These are phyloP conservation scores for Phallus indusiatus DNA, from an alignment of 768 basidiomycete species.

Conservation along the genomic window DNA sequence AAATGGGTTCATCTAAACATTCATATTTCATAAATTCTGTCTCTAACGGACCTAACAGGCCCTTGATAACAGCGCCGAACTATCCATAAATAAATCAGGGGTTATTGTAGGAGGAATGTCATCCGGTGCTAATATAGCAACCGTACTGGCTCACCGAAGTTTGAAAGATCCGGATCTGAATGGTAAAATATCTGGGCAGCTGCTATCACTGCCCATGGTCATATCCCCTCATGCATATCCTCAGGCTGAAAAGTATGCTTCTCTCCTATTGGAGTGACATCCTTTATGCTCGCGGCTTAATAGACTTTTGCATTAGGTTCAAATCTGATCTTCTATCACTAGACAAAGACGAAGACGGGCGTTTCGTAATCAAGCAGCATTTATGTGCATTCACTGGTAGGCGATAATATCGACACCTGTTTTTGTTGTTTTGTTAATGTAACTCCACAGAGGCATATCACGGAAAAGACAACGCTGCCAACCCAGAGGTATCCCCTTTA, in stretches of 20 bases:
- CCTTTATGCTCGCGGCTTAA: neutral
- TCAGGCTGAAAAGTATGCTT: constrained; percentile 13
- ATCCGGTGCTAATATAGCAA: constrained; percentile 16
- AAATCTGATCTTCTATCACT: constrained; percentile 15
- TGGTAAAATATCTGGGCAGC: constrained; percentile 17
- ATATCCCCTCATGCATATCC: constrained; percentile 15
- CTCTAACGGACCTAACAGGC: constrained; percentile 2
- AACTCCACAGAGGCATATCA: neutral
- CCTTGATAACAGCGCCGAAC: constrained; percentile 1
- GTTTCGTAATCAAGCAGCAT: constrained; percentile 4
- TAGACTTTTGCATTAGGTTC: constrained; percentile 8
- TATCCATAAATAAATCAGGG: constrained; percentile 14
- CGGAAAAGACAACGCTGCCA: neutral
- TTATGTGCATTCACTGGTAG: neutral
- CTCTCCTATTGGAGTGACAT: neutral
- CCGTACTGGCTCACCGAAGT: constrained; percentile 15
- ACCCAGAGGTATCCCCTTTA: constrained; percentile 12
- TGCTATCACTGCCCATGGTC: constrained; percentile 16
- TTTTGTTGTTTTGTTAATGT: neutral
- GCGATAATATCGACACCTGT: neutral
- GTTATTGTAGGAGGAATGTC: constrained; percentile 20
- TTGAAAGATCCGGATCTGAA: constrained; percentile 17
- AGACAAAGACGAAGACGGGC: constrained; percentile 15
- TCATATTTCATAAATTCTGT: neutral
- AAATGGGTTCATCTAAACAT: constrained; percentile 13